Conservation (phyloP, 2,329 filamentous ascomycete genomes). For the Colletotrichum cuscutae region DNA sequence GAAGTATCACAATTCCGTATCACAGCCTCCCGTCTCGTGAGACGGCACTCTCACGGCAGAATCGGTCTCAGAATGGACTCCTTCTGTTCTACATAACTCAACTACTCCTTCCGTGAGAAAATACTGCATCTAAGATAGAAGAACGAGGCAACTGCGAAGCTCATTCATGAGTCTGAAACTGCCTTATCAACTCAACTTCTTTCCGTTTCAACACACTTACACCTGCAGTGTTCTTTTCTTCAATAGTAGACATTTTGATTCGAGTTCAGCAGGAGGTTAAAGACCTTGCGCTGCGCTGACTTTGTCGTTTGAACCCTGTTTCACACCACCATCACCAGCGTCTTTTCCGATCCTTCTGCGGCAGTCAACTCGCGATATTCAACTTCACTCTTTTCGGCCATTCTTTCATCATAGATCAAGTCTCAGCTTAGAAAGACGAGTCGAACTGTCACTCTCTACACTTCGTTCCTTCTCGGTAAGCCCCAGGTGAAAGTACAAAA, state of each 20-base stretch:
- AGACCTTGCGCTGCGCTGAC: background rate
- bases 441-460: background rate
- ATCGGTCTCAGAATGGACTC: background rate
- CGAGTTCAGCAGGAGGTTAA: background rate
- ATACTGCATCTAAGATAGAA: background rate
- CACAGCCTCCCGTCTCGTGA: conserved; percentile 5
- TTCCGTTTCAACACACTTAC: background rate
- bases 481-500: background rate
- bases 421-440: background rate
- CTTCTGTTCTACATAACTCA: background rate
- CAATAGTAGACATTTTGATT: background rate
- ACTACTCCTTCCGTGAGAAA: background rate
- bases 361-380: background rate
- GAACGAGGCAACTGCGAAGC: background rate
- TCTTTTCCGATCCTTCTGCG: background rate
- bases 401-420: too few relatives aligned
- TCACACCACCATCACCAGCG: background rate
- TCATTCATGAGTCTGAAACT: background rate
- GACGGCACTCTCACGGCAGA: background rate
- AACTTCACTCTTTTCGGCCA: background rate
- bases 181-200: background rate
- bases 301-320: background rate
- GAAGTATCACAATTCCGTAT: background rate
- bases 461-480: background rate
- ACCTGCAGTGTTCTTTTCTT: background rate